Evolutionary conservation across 2,329 filamentous ascomycete genomes (phyloP).

Genomic region (Drechslera avenae): DNA sequence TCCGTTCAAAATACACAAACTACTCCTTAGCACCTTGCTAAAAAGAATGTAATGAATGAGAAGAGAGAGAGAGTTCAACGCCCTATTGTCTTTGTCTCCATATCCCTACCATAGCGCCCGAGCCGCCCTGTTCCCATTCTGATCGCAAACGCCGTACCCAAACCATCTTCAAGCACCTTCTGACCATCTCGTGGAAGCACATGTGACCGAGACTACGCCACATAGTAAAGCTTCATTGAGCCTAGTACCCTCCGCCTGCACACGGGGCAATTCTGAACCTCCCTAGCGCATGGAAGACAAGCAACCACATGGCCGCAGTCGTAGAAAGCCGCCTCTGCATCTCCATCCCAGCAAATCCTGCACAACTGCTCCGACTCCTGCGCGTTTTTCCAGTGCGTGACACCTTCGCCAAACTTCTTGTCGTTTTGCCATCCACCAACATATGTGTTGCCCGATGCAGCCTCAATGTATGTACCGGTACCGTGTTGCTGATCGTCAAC

Average conservation of each 20-base stretch:
- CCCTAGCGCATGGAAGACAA: conserved; percentile 63
- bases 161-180: neutral
- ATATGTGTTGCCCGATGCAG: conserved; percentile 64
- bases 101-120: neutral
- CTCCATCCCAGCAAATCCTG: conserved; percentile 66
- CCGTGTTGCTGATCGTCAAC: conserved; percentile 68
- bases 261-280: conserved; percentile 65
- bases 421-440: conserved; percentile 65
- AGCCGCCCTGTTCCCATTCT: neutral
- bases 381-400: conserved; percentile 65
- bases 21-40: neutral
- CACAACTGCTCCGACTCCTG: conserved; percentile 65
- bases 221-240: conserved; percentile 62
- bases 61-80: neutral
- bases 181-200: neutral
- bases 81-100: neutral
- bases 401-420: conserved; percentile 65
- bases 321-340: conserved; percentile 65
- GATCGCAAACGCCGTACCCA: neutral
- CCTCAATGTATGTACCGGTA: conserved; percentile 62
- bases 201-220: too few species aligned
- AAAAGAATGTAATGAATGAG: neutral
- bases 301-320: conserved; percentile 68
- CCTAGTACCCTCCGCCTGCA: conserved; percentile 63
- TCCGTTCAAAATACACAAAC: neutral